A percentile compares a stretch with the other conserved stretches of the same genome.
These are phyloP conservation scores for Neopestalotiopsis clavispora DNA, from an alignment of 2,329 filamentous ascomycete genomes.

Conservation along the genomic window DNA sequence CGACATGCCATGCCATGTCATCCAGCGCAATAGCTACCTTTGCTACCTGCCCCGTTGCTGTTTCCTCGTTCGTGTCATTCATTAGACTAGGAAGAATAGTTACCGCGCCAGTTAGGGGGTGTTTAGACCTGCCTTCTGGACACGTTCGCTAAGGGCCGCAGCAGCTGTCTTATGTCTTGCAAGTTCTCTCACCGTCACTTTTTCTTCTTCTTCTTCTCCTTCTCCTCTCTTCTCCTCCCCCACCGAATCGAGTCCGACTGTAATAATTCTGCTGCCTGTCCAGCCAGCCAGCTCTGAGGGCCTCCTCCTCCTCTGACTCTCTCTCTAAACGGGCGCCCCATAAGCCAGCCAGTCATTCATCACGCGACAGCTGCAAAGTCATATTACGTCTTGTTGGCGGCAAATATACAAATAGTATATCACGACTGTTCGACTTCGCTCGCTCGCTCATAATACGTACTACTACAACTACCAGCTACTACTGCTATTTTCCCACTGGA, in stretches of 20 bases:
- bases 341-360: neutral
- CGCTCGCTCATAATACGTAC: neutral
- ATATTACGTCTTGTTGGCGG: neutral
- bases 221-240: neutral
- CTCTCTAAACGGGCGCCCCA: neutral
- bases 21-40: neutral
- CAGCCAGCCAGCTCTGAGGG: neutral
- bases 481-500: neutral
- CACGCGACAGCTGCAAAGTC: neutral
- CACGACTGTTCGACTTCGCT: neutral
- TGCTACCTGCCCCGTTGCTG: neutral
- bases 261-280: neutral
- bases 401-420: neutral
- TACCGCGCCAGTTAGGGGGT: neutral
- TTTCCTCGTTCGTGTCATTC: neutral
- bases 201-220: neutral
- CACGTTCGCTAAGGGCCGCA: constrained; percentile 7
- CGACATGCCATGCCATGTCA: neutral
- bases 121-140: neutral
- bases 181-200: neutral
- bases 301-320: neutral
- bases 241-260: neutral
- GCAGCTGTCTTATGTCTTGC: neutral
- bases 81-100: neutral
- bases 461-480: neutral